These are phyloP conservation scores for Buxus sempervirens DNA, from an alignment of 164 flowering plant genomes.

Conservation along the genomic window DNA sequence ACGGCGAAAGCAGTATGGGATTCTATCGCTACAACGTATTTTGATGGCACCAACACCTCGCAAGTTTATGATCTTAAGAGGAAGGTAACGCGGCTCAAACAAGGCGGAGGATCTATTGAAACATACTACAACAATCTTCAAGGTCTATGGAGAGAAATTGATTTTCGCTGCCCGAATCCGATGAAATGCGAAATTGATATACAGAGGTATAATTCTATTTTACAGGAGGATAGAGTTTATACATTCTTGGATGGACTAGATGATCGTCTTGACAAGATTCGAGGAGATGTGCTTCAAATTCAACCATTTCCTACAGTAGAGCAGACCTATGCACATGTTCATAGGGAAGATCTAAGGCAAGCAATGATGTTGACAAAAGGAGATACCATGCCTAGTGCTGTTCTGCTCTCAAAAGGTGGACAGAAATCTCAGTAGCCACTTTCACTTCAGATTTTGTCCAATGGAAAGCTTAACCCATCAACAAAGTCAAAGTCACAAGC, in stretches of 20 bases:
- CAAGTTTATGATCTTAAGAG: not conserved
- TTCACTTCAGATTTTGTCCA: not conserved
- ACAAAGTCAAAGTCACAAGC: not conserved
- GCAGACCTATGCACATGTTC: slow-evolving; percentile 9
- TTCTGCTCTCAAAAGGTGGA: not conserved
- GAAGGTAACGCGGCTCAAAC: not conserved
- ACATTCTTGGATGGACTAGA: slow-evolving; percentile 1
- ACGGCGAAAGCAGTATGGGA: not conserved
- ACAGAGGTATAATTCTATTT: not conserved
- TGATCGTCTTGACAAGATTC: not conserved
- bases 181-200: slow-evolving; percentile 3
- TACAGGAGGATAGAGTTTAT: slow-evolving; percentile 5
- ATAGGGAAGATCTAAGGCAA: not conserved
- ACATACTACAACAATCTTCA: slow-evolving; percentile 5
- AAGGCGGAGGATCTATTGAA: not conserved
- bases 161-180: not conserved
- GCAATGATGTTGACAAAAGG: not conserved
- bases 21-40: not conserved
- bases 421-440: no score
- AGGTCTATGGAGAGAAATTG: slow-evolving; percentile 5
- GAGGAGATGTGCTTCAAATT: not conserved
- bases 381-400: not conserved
- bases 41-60: not conserved
- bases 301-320: slow-evolving; percentile 1
- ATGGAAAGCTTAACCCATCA: no score